Evolutionary conservation across 768 basidiomycete genomes (phyloP).

Genomic region (Boletus huronensis): DNA sequence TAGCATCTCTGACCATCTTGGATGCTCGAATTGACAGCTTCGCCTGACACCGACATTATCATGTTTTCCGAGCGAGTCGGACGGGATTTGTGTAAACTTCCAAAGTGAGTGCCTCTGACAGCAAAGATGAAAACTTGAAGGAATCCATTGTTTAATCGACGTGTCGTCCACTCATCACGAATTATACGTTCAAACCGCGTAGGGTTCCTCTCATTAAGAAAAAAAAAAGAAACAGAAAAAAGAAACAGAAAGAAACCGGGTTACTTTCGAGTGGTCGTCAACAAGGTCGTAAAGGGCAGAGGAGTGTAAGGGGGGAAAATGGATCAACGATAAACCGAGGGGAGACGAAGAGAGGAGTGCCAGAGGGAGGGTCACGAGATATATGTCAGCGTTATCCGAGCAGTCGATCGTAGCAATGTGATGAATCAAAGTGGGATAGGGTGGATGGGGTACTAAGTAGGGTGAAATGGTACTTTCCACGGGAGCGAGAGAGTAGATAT

Average conservation of each 20-base stretch:
- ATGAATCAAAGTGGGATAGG: neutral
- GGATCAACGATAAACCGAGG: neutral
- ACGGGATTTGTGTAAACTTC: too few relatives aligned
- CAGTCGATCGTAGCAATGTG: slow-evolving; percentile 7
- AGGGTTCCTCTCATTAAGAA: neutral
- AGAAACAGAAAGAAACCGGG: neutral
- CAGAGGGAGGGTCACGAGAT: neutral
- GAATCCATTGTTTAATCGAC: too few relatives aligned
- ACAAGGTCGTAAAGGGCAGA: slow-evolving; percentile 5
- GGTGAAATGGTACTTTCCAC: slow-evolving; percentile 11
- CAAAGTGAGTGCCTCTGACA: too few relatives aligned
- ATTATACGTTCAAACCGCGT: neutral
- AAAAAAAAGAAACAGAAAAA: neutral
- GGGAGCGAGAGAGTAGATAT: slow-evolving; percentile 6
- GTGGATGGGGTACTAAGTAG: neutral
- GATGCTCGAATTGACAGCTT: too few relatives aligned
- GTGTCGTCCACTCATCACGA: neutral
- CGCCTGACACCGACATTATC: too few relatives aligned
- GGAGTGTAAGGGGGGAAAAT: neutral
- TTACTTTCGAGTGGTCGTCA: slow-evolving; percentile 11
- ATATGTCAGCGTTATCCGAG: slow-evolving; percentile 5
- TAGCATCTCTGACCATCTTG: too few relatives aligned
- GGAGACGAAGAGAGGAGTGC: neutral
- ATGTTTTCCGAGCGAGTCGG: too few relatives aligned
- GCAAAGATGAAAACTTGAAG: too few relatives aligned